Evolutionary conservation across 305 asterid species (phyloP).

Genomic region (Fraxinus platypoda): DNA sequence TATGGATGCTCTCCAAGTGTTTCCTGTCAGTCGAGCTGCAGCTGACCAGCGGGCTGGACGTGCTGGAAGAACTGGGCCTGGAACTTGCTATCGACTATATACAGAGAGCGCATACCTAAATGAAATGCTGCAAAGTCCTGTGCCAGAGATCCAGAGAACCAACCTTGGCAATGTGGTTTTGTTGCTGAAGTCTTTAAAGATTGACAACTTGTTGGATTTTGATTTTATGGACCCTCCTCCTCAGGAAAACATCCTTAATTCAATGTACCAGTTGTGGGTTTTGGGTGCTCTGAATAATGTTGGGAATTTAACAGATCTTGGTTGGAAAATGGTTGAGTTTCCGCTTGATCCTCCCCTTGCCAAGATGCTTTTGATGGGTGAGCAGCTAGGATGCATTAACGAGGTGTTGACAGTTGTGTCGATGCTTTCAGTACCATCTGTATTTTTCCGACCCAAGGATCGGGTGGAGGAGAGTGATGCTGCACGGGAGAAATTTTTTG

Average conservation of each 20-base stretch:
- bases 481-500: constrained; percentile 89
- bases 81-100: constrained; percentile 89
- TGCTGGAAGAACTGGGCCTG: constrained; percentile 99
- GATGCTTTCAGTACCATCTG: constrained; percentile 95
- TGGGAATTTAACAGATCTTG: constrained; percentile 74
- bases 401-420: constrained; percentile 93
- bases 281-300: constrained; percentile 88
- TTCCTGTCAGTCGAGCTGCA: constrained; percentile 93
- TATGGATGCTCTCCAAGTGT: constrained; percentile 98
- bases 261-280: constrained; percentile 98
- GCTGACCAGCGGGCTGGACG: constrained; percentile 98
- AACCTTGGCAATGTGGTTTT: constrained; percentile 93
- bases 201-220: constrained; percentile 78
- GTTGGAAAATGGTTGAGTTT: constrained; percentile 98
- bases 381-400: constrained; percentile 65
- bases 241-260: constrained; percentile 87
- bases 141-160: constrained; percentile 94
- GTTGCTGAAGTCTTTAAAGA: constrained; percentile 79
- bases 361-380: constrained; percentile 89
- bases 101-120: constrained; percentile 79
- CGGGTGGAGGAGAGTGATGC: constrained; percentile 97
- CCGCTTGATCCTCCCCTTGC: constrained; percentile 98
- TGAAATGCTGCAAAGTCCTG: constrained; percentile 93
- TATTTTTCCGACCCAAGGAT: constrained; percentile 92
- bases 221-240: constrained; percentile 99